Conservation (phyloP, 139 green algal genomes). For the Chloropicon primus region DNA sequence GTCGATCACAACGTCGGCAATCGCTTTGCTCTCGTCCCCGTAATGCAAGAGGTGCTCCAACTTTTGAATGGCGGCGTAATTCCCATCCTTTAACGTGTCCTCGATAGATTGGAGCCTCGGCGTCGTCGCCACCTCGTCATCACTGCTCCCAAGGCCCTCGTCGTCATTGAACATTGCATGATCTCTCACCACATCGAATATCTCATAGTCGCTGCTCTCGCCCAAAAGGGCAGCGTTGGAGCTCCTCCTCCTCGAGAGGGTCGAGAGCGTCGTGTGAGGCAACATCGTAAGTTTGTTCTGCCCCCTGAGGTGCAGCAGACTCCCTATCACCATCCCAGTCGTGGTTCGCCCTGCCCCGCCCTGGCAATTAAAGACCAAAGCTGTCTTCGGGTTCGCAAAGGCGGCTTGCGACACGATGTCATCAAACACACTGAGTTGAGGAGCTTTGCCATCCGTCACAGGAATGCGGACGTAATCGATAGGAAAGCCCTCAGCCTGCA, state of each 20-base stretch:
- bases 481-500: slow-evolving; percentile 32
- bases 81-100: slow-evolving; percentile 40
- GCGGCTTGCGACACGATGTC: slow-evolving; percentile 23
- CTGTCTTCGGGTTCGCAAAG: slow-evolving; percentile 19
- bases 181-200: background rate
- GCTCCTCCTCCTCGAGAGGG: background rate
- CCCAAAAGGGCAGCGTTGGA: background rate
- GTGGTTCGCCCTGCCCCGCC: slow-evolving; percentile 79
- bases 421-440: slow-evolving; percentile 44
- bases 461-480: slow-evolving; percentile 53
- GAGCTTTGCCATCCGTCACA: slow-evolving; percentile 63
- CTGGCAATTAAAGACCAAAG: slow-evolving; percentile 84
- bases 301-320: slow-evolving; percentile 47
- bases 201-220: background rate
- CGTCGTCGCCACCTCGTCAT: background rate
- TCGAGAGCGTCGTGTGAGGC: background rate
- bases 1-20: slow-evolving; percentile 50
- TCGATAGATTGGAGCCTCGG: background rate
- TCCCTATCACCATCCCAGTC: slow-evolving; percentile 68
- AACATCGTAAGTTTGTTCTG: background rate
- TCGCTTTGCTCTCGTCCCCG: slow-evolving; percentile 27
- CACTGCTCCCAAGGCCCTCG: background rate
- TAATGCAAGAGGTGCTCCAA: slow-evolving; percentile 56
- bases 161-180: background rate
- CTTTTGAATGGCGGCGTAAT: slow-evolving; percentile 67